Conservation (phyloP, 495 filamentous ascomycete genomes). For the Trichoderma virens region DNA sequence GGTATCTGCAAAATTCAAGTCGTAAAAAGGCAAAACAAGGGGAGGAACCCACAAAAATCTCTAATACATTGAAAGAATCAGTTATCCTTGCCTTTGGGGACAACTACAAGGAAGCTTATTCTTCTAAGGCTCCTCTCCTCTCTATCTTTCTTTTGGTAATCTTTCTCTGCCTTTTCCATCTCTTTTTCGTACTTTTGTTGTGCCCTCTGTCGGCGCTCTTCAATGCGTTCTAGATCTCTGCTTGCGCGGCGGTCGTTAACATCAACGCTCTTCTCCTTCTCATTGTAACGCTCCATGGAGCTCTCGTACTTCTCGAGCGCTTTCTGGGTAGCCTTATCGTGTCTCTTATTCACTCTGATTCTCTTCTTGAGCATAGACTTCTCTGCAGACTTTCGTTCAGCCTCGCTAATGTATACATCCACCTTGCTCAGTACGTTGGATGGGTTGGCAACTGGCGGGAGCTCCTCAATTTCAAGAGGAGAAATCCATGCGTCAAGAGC, state of each 20-base stretch:
- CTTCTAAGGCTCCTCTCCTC: neutral
- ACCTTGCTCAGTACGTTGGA: neutral
- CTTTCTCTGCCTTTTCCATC: neutral
- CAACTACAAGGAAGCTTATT: neutral
- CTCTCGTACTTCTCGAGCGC: neutral
- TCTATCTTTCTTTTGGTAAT: neutral
- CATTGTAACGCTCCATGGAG: neutral
- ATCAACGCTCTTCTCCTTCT: neutral
- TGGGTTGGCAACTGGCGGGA: neutral
- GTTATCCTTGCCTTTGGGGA: neutral
- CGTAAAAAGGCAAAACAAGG: neutral
- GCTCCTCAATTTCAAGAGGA: neutral
- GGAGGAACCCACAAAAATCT: neutral
- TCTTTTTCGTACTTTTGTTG: neutral
- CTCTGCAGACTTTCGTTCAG: neutral
- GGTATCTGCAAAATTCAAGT: neutral
- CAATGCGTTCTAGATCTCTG: neutral
- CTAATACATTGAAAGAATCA: neutral
- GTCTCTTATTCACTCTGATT: neutral
- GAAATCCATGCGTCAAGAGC: neutral
- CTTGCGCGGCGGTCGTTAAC: neutral
- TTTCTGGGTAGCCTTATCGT: neutral
- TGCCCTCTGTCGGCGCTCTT: neutral
- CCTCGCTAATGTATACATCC: neutral
- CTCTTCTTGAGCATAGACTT: conserved; percentile 1